Conservation (phyloP, 208 protist species). For the Naegleria gruberi region DNA sequence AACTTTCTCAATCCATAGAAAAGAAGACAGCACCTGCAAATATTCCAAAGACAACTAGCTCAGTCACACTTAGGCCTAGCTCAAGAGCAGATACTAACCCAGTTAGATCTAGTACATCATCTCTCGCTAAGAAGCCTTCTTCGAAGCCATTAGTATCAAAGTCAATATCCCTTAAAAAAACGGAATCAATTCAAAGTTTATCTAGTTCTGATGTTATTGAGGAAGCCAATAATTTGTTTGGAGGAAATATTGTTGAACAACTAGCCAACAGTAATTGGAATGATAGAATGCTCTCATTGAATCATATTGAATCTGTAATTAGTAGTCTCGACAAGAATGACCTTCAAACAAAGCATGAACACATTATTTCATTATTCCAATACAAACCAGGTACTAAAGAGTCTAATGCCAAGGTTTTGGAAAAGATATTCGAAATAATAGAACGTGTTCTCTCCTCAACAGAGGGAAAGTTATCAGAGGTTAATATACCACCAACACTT, state of each 20-base stretch:
- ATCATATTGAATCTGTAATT: neutral
- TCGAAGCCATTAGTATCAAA: neutral
- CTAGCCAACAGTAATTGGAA: neutral
- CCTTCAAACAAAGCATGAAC: neutral
- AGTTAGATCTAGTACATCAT: too few species aligned
- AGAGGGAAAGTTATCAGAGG: neutral
- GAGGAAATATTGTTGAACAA: neutral
- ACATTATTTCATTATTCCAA: neutral
- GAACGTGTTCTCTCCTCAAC: neutral
- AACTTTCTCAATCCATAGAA: neutral
- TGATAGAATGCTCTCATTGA: neutral
- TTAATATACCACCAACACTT: neutral
- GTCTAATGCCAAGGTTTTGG: constrained; percentile 13
- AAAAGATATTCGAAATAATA: neutral
- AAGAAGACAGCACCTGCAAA: neutral
- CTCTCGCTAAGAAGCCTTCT: neutral
- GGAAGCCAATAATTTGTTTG: neutral
- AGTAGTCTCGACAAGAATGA: neutral
- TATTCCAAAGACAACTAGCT: neutral
- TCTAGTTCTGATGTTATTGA: neutral
- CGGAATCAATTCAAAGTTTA: neutral
- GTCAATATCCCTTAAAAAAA: neutral
- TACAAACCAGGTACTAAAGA: neutral
- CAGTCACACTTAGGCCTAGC: neutral
- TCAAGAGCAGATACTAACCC: neutral